Percentiles rank a stretch among this genome's conserved stretches.
phyloP scores from a whole-genome alignment of 108 stramenopile species.

The Epithemia pelagica region DNA sequence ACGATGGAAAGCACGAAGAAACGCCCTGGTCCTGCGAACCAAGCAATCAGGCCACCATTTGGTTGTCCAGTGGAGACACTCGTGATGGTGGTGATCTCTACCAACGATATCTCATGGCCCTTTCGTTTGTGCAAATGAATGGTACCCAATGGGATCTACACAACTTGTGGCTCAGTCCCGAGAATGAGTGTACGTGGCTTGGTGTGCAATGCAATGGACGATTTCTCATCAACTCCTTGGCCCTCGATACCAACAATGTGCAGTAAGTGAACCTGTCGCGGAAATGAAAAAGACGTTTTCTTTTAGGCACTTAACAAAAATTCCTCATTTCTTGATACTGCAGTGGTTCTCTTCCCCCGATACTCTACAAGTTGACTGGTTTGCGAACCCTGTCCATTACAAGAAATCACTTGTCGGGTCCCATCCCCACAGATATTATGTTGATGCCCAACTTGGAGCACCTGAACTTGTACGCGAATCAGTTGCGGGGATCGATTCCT shows the following conservation, averaged over 20 bases:
- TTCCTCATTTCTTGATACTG: no score
- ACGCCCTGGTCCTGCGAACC: slow-evolving; percentile 25
- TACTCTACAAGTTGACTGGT: slow-evolving; percentile 31
- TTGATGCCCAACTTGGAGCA: slow-evolving; percentile 36
- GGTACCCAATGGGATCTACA: slow-evolving; percentile 47
- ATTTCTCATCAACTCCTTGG: slow-evolving; percentile 27
- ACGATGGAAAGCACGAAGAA: slow-evolving; percentile 14
- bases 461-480: slow-evolving; percentile 43
- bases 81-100: slow-evolving; percentile 38
- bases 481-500: slow-evolving; percentile 50
- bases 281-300: no score
- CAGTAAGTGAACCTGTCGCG: no score
- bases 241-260: slow-evolving; percentile 42
- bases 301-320: no score
- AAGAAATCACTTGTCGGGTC: slow-evolving; percentile 50
- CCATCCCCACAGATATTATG: slow-evolving; percentile 51
- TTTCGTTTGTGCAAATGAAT: slow-evolving; percentile 29
- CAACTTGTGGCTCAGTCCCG: slow-evolving; percentile 32
- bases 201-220: slow-evolving; percentile 43
- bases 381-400: slow-evolving; percentile 34
- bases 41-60: slow-evolving; percentile 35
- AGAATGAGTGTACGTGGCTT: slow-evolving; percentile 47
- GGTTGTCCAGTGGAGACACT: slow-evolving; percentile 37
- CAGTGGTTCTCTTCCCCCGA: slow-evolving; percentile 44
- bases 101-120: slow-evolving; percentile 28